Base-by-base conservation (phyloP, 2,329 filamentous ascomycete genomes). In the Alternaria burnsii region DNA sequence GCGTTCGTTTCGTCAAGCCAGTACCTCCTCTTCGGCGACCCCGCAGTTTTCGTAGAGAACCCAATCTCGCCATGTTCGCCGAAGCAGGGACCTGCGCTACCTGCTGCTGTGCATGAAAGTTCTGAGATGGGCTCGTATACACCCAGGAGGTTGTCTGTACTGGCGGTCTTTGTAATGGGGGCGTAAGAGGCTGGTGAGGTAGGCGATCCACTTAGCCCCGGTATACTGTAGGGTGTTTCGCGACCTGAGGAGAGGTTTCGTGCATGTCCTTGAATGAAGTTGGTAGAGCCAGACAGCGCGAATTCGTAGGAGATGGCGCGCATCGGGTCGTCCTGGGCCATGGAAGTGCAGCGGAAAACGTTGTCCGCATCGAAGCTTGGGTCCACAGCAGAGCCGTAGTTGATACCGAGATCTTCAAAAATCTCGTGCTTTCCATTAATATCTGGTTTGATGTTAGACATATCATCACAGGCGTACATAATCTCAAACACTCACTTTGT, bases 401-500 rank as follows among this genome's bases (percentile, higher is more conserved):
- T 53, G 9, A 78, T 50, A 1, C 76, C 76, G 3, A 78, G 70
- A 58, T 79, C 76, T 63, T 79, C 76, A 24, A 72, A 66, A 14
- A 75, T 58, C 12, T 78, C 75, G 20, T 74, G 70, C 20, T 61
- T 61, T 4, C 64, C 47, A 22, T 52, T 58, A 36, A 69, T 57
- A 2, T 52, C 65, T 66, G 26, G 14, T 10, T 32, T n/a, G 6
- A 43, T 6, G 48, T 61, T 10, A 58, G 48, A 40, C 5, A 30
- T 7, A 34, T 14, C 18, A 12, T 8, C 5, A 24, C 22, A n/a
- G 5, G 1, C 38, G 24, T 24, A n/a, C 12, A 10, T 28, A 3
- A 14, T 16, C 16, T 9, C 4, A 3, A 34, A 7, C 3, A 50
- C 46, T 2, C 63, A 71, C 66, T 55, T 55, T 57, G 46, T 3